Base-by-base conservation (phyloP, 306 rosid species). In the Malus orientalis region DNA sequence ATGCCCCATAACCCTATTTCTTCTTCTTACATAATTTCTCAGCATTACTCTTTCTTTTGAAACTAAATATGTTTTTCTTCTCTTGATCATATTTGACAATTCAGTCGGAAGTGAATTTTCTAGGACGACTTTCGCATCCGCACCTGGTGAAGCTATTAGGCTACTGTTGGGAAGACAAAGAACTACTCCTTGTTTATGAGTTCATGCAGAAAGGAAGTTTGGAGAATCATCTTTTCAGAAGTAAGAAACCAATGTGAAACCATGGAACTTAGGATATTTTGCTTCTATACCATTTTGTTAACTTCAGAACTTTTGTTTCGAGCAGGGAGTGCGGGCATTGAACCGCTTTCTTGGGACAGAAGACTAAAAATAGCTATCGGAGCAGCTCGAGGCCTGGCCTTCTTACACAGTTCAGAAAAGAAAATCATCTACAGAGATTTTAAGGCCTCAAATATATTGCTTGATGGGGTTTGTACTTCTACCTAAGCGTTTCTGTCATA, bases 121-220 rank as follows among this genome's bases (percentile, higher is more conserved):
- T 95, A 58, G 98, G 97, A 81, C 83, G 86, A 68, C 77, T 92
- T 78, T 86, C 89, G 55, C 98, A 95, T 78, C 98, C 97, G 40
- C 89, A 95, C 87, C 78, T 95, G 74, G 97, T 95, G 33, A 92
- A 69, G 83, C 84, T 95, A 61, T 73, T 92, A 71, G 98, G 98
- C 67, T 92, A 86, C 69, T 95, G 96, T 65, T 77, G 84, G 86
- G 91, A 95, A 11, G 88, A 80, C 23, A 74, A 51, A 45, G 96
- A 90, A 70, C 84, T 95, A 54, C 98, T 95, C 12, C 98, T 95
- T 79, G 96, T 92, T 53, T 95, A 95, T 60, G 97, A 95, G 85
- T 95, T 84, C 85, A 81, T 95, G 97, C 84, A 80, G 61, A 89
- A 44, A 78, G 98, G 98, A 69, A 95, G 97, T 88, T 86, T 95